These are phyloP conservation scores for Dryas alaskensis DNA, from an alignment of 306 rosid species.

Conservation along the genomic window DNA sequence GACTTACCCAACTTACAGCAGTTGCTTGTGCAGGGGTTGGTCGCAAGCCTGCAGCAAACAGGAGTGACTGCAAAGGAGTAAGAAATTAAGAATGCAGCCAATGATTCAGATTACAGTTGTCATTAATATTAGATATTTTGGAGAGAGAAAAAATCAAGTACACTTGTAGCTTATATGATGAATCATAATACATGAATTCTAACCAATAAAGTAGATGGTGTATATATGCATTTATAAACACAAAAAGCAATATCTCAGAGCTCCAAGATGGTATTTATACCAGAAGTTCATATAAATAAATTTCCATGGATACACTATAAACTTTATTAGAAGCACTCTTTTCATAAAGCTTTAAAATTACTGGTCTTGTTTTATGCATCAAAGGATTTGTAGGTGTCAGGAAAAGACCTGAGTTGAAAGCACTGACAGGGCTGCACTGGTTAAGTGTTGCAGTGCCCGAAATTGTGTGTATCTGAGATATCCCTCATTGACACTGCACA, in stretches of 20 bases:
- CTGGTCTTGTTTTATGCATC: neutral
- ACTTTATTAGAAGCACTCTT: neutral
- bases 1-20: constrained; percentile 95
- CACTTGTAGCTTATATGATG: neutral
- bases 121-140: constrained; percentile 1
- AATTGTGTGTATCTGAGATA: constrained; percentile 90
- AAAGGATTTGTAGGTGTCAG: constrained; percentile 12
- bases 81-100: constrained; percentile 55
- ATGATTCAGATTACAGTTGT: constrained; percentile 25
- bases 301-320: neutral
- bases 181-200: neutral
- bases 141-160: neutral
- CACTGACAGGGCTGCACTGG: constrained; percentile 84
- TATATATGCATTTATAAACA: neutral
- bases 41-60: constrained; percentile 98
- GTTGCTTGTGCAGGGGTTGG: constrained; percentile 98
- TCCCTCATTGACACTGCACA: constrained; percentile 83
- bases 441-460: constrained; percentile 81
- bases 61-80: constrained; percentile 83
- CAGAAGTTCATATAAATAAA: neutral
- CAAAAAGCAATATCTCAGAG: neutral
- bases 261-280: neutral
- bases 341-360: neutral
- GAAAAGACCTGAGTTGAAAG: constrained; percentile 85
- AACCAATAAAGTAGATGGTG: neutral